phyloP scores from a whole-genome alignment of 805 yeast genomes.

The Myxozyma melibiosi region DNA sequence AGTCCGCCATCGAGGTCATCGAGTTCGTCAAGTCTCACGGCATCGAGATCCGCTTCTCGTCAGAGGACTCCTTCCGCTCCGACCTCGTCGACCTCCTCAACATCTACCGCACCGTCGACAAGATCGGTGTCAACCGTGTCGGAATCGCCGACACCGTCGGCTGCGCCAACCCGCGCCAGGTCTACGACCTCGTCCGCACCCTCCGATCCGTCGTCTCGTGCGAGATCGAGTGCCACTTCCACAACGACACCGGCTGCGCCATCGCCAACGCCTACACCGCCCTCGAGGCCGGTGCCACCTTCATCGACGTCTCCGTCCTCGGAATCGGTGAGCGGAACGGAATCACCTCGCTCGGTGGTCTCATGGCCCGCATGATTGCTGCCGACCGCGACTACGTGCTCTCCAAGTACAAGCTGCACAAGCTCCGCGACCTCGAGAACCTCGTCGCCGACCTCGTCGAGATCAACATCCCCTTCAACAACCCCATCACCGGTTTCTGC shows the following conservation, averaged over 20 bases:
- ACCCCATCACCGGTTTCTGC: slow-evolving; percentile 98
- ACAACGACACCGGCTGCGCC: slow-evolving; percentile 98
- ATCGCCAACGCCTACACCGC: slow-evolving; percentile 98
- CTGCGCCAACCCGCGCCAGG: slow-evolving; percentile 98
- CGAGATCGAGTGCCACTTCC: slow-evolving; percentile 98
- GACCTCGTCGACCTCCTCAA: slow-evolving; percentile 93
- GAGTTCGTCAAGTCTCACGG: slow-evolving; percentile 97
- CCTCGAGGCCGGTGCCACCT: slow-evolving; percentile 93
- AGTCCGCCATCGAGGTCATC: slow-evolving; percentile 93
- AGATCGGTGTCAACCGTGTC: slow-evolving; percentile 96
- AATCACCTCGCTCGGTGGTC: slow-evolving; percentile 94
- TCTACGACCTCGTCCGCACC: slow-evolving; percentile 92
- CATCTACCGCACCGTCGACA: slow-evolving; percentile 94
- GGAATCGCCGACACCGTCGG: slow-evolving; percentile 99
- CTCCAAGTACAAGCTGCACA: slow-evolving; percentile 91
- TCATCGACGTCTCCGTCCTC: slow-evolving; percentile 91
- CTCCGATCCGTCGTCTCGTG: slow-evolving; percentile 90
- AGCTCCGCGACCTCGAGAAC: slow-evolving; percentile 92
- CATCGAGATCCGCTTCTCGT: slow-evolving; percentile 92
- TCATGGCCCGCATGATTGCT: slow-evolving; percentile 99
- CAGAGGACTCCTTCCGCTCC: slow-evolving; percentile 96
- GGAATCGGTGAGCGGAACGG: slow-evolving; percentile 99
- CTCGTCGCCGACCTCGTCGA: slow-evolving; percentile 96
- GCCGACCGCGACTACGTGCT: slow-evolving; percentile 96
- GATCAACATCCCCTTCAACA: slow-evolving; percentile 96